Conservation (phyloP, 164 flowering plant genomes). For the Buxus sempervirens region DNA sequence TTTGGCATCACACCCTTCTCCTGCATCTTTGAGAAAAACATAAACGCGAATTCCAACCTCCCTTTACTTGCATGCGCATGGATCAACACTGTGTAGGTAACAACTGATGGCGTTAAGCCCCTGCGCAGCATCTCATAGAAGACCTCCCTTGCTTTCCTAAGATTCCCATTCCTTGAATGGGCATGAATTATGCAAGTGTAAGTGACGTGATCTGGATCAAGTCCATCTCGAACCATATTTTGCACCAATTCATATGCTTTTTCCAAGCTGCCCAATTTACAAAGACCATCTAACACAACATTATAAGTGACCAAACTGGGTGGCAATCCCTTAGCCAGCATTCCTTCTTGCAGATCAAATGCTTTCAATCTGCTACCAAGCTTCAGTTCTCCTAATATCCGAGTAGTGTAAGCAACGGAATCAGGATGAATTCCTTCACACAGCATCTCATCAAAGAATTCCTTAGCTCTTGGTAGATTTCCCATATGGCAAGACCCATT, state of each 20-base stretch:
- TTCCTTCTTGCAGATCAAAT: constrained; percentile 55
- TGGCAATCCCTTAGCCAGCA: constrained; percentile 44
- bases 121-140: constrained; percentile 46
- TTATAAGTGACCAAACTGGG: constrained; percentile 57
- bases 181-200: constrained; percentile 63
- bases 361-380: constrained; percentile 34
- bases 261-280: constrained; percentile 42
- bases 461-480: constrained; percentile 39
- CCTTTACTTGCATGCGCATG: constrained; percentile 52
- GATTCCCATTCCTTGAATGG: constrained; percentile 33
- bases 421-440: constrained; percentile 55
- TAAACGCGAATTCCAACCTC: constrained; percentile 38
- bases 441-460: constrained; percentile 56
- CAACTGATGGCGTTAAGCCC: constrained; percentile 55
- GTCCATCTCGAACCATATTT: constrained; percentile 44
- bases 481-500: constrained; percentile 54
- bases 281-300: constrained; percentile 50
- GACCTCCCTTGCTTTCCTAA: constrained; percentile 41
- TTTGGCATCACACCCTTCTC: constrained; percentile 52
- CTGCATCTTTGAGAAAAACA: constrained; percentile 56
- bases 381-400: constrained; percentile 49
- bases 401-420: constrained; percentile 40
- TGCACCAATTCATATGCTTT: constrained; percentile 39
- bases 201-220: constrained; percentile 58
- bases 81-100: constrained; percentile 66